These are phyloP conservation scores for Macrolepiota dolichaula DNA, from an alignment of 768 basidiomycete genomes.

Conservation along the genomic window DNA sequence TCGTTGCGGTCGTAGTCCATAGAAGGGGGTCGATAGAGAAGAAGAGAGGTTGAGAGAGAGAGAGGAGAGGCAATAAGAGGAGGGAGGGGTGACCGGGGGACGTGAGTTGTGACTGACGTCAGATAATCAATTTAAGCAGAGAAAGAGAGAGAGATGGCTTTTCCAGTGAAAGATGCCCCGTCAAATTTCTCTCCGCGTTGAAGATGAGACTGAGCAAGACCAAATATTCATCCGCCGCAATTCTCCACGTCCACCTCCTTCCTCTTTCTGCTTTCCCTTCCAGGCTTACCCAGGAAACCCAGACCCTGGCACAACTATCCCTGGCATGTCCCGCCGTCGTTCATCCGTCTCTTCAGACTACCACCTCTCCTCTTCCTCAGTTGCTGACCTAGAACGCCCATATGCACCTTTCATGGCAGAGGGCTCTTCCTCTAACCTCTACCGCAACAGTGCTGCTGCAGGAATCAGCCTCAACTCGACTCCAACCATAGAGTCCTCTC, in stretches of 20 bases:
- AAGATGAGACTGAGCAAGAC: background rate
- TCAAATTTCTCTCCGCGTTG: background rate
- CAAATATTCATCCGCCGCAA: constrained; percentile 2
- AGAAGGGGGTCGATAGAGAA: constrained; percentile 11
- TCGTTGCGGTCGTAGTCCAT: constrained; percentile 82
- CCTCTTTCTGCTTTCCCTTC: constrained; percentile 46
- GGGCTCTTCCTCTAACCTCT: constrained; percentile 32
- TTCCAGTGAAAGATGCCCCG: background rate
- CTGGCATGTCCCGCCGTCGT: constrained; percentile 24
- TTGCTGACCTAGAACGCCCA: constrained; percentile 32
- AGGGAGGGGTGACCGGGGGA: background rate
- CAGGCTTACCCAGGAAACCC: constrained; percentile 66
- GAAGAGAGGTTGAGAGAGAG: constrained; percentile 5
- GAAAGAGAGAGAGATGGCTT: background rate
- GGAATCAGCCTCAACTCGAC: constrained; percentile 23
- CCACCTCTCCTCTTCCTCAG: constrained; percentile 16
- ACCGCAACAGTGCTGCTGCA: constrained; percentile 42
- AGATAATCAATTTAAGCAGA: background rate
- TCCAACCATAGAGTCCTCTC: background rate
- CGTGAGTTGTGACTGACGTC: background rate
- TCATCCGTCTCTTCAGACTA: constrained; percentile 25
- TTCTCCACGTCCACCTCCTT: constrained; percentile 25
- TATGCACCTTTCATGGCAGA: constrained; percentile 47
- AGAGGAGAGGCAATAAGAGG: constrained; percentile 3
- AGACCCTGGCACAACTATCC: constrained; percentile 47